Base-by-base conservation (phyloP, 805 yeast species). In the Starmerella kuoi region DNA sequence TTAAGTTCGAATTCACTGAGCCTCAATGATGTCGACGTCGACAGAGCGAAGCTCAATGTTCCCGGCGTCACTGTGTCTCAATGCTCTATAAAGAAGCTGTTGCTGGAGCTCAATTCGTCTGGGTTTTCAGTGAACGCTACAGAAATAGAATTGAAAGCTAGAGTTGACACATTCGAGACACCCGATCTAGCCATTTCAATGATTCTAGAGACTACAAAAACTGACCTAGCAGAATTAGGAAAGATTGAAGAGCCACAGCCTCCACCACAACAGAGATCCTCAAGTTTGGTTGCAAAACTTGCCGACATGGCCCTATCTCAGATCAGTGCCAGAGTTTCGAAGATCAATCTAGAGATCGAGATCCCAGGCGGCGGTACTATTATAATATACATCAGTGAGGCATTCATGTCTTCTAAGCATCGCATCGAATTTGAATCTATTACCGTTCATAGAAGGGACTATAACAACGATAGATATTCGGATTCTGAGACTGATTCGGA, bases 111-210 rank as follows among this genome's bases (percentile, higher is more conserved):
- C 17, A 75, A 77, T 2, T 74, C 82, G 30, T 70, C 76, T 19
- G 93, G 93, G 4, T 77, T 84, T 19, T 69, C 66, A 36, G 64
- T 84, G 2, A 73, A 69, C 20, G 78, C 78, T 5, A 58, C 59
- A 3, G 79, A 76, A 4, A 61, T 84, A 3, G 70, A 70, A 9
- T 51, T 77, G n/a, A 67, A 69, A 0, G 55, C 47, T 7, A 14
- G 28, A 5, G 14, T 54, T 18, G 30, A 35, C 12, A 25, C 38
- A 11, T 19, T 47, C 15, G 44, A 41, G 20, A 33, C 41, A 4
- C 49, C 56, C 1, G 58, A 54, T 15, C 31, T 53, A 28, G 55
- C 51, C 20, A 35, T 54, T 8, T 51, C 56, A 4, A 44, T 39
- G 25, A 31, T 53, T 2, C 35, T 54, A 21, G 55, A 50, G 28